Base-by-base conservation (phyloP, 108 stramenopile species). In the Epithemia pelagica region DNA sequence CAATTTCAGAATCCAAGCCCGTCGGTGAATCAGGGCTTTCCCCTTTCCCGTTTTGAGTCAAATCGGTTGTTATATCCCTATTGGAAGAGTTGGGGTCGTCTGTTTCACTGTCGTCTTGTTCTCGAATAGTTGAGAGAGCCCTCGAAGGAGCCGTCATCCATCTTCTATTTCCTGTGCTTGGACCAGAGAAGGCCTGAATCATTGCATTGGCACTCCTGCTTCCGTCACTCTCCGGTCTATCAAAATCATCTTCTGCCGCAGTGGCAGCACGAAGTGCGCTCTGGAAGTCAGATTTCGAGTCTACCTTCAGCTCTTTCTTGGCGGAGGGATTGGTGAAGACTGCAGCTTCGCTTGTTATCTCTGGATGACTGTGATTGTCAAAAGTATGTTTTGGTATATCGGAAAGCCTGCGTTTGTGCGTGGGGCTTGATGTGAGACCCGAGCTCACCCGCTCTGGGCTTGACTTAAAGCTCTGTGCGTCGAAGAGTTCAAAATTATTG, bases 111-210 rank as follows among this genome's bases (percentile, higher is more conserved):
- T 74, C 74, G 55, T 73, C 74, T 59, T 76, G 81, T 73, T 94
- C 92, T 63, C 82, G 75, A 54, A 94, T 94, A 10, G 92, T 94
- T 19, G 89, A 81, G 1, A 94, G 74, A 8, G 75, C 66, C 30
- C 74, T 74, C 23, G 82, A 52, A 19, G 88, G 86, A 64, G 82
- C 71, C 23, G 88, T 90, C 77, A 86, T 86, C 77, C 80, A 90
- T 32, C 79, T 78, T 59, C 67, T 64, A n/a, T 54, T 80, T 25
- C 70, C 70, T 2, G 24, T 66, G 26, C 52, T 58, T 28, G 68
- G 57, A 3, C 79, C 79, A 46, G 70, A 60, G 31, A 77, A 81
- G 0, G 73, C 73, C 25, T 76, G 66, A 8, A 81, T 64, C 69
- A 76, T 62, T n/a, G 73, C 75, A 37, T 30, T 61, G 69, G 62